phyloP scores from a whole-genome alignment of 1,284 basidiomycete species.

The Mycena citricolor region DNA sequence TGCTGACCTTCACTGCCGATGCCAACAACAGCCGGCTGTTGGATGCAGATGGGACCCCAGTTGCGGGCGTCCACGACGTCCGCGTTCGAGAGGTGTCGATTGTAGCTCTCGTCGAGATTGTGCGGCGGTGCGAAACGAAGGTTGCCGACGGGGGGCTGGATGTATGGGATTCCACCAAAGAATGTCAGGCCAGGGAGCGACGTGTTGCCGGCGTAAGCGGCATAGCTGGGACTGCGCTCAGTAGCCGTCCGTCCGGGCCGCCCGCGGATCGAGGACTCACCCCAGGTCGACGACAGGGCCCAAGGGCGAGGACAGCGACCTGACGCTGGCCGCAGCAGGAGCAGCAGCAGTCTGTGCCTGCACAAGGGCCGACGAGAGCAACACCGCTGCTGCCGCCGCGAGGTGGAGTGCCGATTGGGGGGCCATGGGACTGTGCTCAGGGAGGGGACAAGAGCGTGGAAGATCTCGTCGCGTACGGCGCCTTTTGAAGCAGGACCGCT shows the following conservation, averaged over 20 bases:
- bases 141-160: slow-evolving; percentile 42
- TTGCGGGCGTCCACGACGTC: slow-evolving; percentile 42
- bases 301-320: slow-evolving; percentile 25
- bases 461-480: too few species aligned
- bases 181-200: slow-evolving; percentile 43
- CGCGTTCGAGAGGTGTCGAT: slow-evolving; percentile 27
- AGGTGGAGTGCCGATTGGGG: too few species aligned
- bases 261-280: slow-evolving; percentile 2
- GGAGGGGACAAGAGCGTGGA: too few species aligned
- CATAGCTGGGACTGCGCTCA: slow-evolving; percentile 30
- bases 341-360: too few species aligned
- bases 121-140: slow-evolving; percentile 26
- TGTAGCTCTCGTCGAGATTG: slow-evolving; percentile 13
- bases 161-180: slow-evolving; percentile 48
- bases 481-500: too few species aligned
- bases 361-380: too few species aligned
- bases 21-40: slow-evolving; percentile 43
- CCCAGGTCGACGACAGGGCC: slow-evolving; percentile 42
- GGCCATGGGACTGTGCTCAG: too few species aligned
- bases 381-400: too few species aligned
- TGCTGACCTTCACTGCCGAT: slow-evolving; percentile 40
- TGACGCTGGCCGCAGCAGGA: too few species aligned
- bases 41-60: slow-evolving; percentile 45
- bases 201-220: slow-evolving; percentile 42
- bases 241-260: neutral